A percentile compares a stretch with the other conserved stretches of the same genome.
These are phyloP conservation scores for Margaritispora aquatica DNA, from an alignment of 495 filamentous ascomycete genomes.

Conservation along the genomic window DNA sequence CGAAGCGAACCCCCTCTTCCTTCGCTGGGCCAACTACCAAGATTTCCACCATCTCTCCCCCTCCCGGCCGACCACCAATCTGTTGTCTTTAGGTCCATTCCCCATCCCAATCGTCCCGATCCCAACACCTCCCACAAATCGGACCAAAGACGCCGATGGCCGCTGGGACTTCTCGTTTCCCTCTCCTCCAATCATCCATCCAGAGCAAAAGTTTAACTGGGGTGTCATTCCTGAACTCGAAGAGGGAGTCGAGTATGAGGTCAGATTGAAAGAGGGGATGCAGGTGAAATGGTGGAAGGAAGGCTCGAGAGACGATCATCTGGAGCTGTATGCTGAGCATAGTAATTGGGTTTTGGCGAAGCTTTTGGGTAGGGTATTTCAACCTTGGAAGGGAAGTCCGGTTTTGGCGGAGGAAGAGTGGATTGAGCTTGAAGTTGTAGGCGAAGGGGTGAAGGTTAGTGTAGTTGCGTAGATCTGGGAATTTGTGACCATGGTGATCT, in stretches of 20 bases:
- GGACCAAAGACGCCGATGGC: background rate
- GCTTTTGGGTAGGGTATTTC: background rate
- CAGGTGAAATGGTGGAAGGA: background rate
- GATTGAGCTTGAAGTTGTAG: background rate
- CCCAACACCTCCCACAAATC: background rate
- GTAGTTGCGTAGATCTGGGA: background rate
- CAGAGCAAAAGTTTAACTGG: background rate
- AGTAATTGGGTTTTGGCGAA: background rate
- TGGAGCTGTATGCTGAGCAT: background rate
- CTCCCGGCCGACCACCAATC: background rate
- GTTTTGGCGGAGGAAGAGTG: background rate
- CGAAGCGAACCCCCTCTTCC: background rate
- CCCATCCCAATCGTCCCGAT: background rate
- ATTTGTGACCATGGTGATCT: background rate
- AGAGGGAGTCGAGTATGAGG: background rate
- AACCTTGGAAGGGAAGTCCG: background rate
- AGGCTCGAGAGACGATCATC: background rate
- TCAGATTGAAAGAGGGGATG: background rate
- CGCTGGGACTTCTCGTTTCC: too few relatives aligned
- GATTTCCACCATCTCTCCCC: background rate
- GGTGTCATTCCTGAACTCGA: background rate
- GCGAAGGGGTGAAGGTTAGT: background rate
- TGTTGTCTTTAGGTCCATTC: too few relatives aligned
- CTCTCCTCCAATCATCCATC: background rate
- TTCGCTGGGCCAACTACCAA: background rate